Evolutionary conservation across 176 grass and related monocot species (phyloP).

Genomic region (Ensete ventricosum): DNA sequence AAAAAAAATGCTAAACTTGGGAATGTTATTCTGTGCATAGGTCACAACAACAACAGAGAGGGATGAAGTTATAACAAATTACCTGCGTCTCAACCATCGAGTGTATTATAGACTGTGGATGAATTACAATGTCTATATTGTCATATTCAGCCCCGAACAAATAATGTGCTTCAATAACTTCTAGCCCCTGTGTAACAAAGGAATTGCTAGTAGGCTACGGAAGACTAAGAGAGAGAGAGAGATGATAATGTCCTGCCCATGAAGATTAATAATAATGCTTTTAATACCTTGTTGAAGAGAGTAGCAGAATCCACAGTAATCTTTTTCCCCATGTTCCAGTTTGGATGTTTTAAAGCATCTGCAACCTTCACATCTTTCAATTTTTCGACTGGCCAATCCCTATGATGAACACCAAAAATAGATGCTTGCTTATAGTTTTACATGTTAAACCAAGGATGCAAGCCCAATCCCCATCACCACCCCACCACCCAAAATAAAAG

Average conservation of each 20-base stretch:
- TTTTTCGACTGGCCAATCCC: slow-evolving; percentile 83
- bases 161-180: slow-evolving; percentile 99
- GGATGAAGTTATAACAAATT: slow-evolving; percentile 3
- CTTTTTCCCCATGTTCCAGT: slow-evolving; percentile 99
- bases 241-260: not conserved
- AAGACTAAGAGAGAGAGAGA: not conserved
- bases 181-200: slow-evolving; percentile 51
- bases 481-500: not conserved
- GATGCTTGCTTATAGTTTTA: not conserved
- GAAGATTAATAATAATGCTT: slow-evolving; percentile 1
- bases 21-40: not conserved
- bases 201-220: not conserved
- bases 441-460: not conserved
- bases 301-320: slow-evolving; percentile 99
- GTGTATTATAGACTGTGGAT: slow-evolving; percentile 97
- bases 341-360: slow-evolving; percentile 96
- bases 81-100: slow-evolving; percentile 99
- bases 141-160: slow-evolving; percentile 89
- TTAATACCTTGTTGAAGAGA: slow-evolving; percentile 82
- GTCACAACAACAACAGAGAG: not conserved
- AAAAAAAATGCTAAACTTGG: not conserved
- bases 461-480: too few species aligned
- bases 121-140: slow-evolving; percentile 95
- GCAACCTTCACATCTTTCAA: slow-evolving; percentile 92
- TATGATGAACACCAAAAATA: slow-evolving; percentile 21